phyloP scores from a whole-genome alignment of 257 asterid genomes.

The Solanum pimpinellifolium region DNA sequence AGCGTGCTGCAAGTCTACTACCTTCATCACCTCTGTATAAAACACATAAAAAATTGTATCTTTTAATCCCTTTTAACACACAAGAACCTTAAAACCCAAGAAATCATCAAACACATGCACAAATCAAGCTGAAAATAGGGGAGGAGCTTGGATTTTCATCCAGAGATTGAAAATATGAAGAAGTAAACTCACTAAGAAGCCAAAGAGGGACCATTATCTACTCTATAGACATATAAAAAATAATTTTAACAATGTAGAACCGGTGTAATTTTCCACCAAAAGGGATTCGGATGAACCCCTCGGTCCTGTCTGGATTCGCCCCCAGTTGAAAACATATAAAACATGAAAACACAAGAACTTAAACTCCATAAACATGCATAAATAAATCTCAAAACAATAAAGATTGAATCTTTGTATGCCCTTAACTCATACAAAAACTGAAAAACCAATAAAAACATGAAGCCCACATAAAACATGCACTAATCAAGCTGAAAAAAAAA shows the following conservation, averaged over 20 bases:
- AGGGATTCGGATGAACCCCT: background rate
- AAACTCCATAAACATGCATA: background rate
- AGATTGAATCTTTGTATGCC: background rate
- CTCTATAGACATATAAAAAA: background rate
- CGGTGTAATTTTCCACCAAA: too few relatives aligned
- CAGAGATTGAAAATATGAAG: background rate
- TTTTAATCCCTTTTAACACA: background rate
- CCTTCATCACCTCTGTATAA: conserved; percentile 35
- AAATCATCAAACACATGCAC: background rate
- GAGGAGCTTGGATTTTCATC: background rate
- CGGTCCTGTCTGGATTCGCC: background rate
- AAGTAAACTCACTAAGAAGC: background rate
- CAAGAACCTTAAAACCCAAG: background rate
- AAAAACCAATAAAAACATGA: background rate
- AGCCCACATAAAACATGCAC: background rate
- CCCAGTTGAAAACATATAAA: background rate
- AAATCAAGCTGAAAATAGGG: background rate
- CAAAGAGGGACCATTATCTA: too few relatives aligned
- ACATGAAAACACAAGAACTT: background rate
- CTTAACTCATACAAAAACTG: background rate
- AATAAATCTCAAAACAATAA: background rate
- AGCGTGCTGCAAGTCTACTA: conserved; percentile 28
- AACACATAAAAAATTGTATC: background rate
- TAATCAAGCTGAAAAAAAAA: background rate
- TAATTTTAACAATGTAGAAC: background rate